Evolutionary conservation across 805 yeast species (phyloP), one percentile per base, ranked within the genome.

Genomic region (Monosporozyma solicola): DNA sequence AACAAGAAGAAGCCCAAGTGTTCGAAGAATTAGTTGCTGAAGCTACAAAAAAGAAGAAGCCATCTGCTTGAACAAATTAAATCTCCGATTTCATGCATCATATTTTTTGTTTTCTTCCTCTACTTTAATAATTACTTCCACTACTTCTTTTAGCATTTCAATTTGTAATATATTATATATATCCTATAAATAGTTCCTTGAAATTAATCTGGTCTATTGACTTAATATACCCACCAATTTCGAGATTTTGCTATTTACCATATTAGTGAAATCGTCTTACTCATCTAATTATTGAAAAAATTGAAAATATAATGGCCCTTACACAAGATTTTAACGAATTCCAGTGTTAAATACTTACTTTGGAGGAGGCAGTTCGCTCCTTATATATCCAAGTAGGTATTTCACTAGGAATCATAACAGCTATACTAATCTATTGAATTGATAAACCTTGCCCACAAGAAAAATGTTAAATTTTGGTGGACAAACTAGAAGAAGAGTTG

Each of bases 1-100:
- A 85, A 62, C 88, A 80, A 53, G 86, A 80, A 61, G 94, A 85
- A 59, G 88, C 88, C 2, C 80, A 85, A 57, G 76, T 87, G 8
- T 87, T 86, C 62, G 95, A 87, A 69, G 87, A 84, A 56, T 69
- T 84, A 51, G 84, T 82, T 3, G 75, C 76, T 2, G 83, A 80
- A 55, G 74, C 80, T 13, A 70, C 72, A 1, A 74, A 77, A 63
- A 76, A 78, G 61, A 74, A 70, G 47, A 55, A 51, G 24, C 39
- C 55, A n/a, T 45, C 50, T 32, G 31, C 29, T 7, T 41, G 16
- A 48, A 27, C 35, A 25, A 5, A 35, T n/a, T 22, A 43, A 43
- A 20, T 20, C 10, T 8, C 15, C 44, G 5, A 20, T 41, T 41
- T 41, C 27, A 41, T 41, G 27, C 24, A 20, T 41, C 7, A 27